Percentiles rank a stretch among this genome's conserved stretches.
Evolutionary conservation across 176 grass and related monocot species (phyloP).

Genomic region (Triticum timopheevii): DNA sequence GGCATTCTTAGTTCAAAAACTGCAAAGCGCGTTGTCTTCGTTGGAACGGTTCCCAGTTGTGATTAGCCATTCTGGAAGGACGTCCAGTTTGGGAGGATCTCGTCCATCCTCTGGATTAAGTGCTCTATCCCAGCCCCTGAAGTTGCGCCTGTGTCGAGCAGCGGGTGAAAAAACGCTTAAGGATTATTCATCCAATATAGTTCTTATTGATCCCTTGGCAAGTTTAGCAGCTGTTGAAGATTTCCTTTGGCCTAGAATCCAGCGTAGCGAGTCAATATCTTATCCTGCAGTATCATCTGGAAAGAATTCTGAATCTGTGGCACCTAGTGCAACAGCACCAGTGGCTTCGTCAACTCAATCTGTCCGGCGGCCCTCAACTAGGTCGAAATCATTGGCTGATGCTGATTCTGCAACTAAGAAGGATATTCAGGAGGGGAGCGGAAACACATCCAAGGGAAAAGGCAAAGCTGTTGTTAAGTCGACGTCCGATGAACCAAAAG

Average conservation of each 20-base stretch:
- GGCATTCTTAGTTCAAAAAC: constrained; percentile 69
- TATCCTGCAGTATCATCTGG: constrained; percentile 42
- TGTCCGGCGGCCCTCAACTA: constrained; percentile 49
- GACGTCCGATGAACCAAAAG: constrained; percentile 51
- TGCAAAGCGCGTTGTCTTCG: constrained; percentile 80
- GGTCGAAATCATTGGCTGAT: constrained; percentile 56
- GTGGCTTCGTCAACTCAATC: constrained; percentile 39
- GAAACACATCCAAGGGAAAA: constrained; percentile 65
- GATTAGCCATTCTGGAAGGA: constrained; percentile 70
- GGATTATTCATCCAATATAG: constrained; percentile 94
- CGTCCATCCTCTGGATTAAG: constrained; percentile 60
- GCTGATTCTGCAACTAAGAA: constrained; percentile 53
- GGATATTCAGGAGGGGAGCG: constrained; percentile 45
- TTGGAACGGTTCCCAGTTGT: constrained; percentile 80
- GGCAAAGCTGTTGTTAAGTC: constrained; percentile 78
- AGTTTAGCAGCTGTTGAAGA: constrained; percentile 84
- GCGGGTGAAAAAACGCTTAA: constrained; percentile 74
- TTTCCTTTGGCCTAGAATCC: constrained; percentile 84
- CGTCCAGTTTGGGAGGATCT: constrained; percentile 46
- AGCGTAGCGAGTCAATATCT: constrained; percentile 56
- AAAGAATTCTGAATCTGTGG: constrained; percentile 65
- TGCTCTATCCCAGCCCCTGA: constrained; percentile 70
- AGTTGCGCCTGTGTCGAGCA: constrained; percentile 80
- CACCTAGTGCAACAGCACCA: constrained; percentile 36
- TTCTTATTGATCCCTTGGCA: constrained; percentile 83